Evolutionary conservation across 495 filamentous ascomycete genomes (phyloP).

Genomic region (Neurospora sp.): DNA sequence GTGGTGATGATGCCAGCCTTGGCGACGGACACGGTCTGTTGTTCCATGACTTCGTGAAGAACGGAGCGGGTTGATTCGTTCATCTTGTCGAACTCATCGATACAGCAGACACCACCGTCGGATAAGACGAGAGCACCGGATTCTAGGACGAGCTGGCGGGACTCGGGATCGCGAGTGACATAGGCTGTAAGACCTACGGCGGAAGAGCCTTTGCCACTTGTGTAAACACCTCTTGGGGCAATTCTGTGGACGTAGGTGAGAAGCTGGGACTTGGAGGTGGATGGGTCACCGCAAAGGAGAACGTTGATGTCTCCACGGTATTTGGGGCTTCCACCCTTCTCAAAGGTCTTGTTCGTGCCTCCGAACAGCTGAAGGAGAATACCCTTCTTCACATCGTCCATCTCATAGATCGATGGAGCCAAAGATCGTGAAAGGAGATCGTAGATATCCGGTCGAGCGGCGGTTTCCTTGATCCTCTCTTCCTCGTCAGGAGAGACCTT

Average conservation of each 20-base stretch:
- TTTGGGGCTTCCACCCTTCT: slow-evolving; percentile 88
- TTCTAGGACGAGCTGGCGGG: slow-evolving; percentile 89
- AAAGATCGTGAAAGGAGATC: slow-evolving; percentile 86
- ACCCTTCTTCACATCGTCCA: slow-evolving; percentile 98
- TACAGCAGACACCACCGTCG: slow-evolving; percentile 95
- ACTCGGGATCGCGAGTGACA: slow-evolving; percentile 83
- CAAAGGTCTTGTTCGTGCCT: slow-evolving; percentile 96
- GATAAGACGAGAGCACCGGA: slow-evolving; percentile 92
- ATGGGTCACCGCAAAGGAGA: slow-evolving; percentile 91
- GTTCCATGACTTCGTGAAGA: slow-evolving; percentile 98
- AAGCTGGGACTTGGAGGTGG: slow-evolving; percentile 90
- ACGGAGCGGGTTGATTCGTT: slow-evolving; percentile 90
- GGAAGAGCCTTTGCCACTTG: slow-evolving; percentile 92
- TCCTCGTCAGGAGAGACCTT: slow-evolving; percentile 87
- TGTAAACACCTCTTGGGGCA: slow-evolving; percentile 93
- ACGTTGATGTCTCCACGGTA: slow-evolving; percentile 98
- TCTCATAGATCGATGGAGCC: slow-evolving; percentile 91
- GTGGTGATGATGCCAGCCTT: slow-evolving; percentile 99
- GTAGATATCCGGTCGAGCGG: slow-evolving; percentile 78
- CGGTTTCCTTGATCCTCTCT: slow-evolving; percentile 74
- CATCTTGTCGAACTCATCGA: slow-evolving; percentile 99
- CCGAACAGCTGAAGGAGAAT: slow-evolving; percentile 94
- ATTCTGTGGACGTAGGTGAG: slow-evolving; percentile 95
- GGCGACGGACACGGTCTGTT: slow-evolving; percentile 96
- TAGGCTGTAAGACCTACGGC: slow-evolving; percentile 98